Conservation (phyloP, 2,329 filamentous ascomycete genomes). For the Ophiostoma piceae region DNA sequence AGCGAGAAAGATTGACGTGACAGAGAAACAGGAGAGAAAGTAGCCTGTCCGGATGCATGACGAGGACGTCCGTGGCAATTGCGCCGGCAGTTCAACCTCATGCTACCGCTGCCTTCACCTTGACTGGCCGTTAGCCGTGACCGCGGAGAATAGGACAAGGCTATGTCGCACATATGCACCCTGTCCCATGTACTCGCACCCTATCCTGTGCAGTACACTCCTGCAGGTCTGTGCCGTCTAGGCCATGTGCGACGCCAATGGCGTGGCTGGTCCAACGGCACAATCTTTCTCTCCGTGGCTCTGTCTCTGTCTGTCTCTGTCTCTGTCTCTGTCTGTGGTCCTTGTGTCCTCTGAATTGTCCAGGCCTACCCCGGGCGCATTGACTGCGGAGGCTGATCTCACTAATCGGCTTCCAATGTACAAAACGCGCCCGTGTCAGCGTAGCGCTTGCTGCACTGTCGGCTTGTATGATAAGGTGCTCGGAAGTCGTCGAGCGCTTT, state of each 20-base stretch:
- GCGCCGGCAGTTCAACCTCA: background rate
- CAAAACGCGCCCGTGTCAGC: background rate
- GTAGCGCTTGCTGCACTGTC: background rate
- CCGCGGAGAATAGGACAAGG: conserved; percentile 4
- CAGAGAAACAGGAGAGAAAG: background rate
- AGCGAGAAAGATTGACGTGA: background rate
- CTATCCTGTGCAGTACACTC: background rate
- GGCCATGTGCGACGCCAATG: conserved; percentile 1
- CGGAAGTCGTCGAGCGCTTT: background rate
- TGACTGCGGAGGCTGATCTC: background rate
- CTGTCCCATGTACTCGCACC: background rate
- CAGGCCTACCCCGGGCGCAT: background rate
- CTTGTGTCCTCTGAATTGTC: background rate
- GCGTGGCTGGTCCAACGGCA: background rate
- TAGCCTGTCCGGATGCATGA: background rate
- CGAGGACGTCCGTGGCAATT: background rate
- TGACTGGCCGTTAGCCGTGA: background rate
- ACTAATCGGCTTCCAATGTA: background rate
- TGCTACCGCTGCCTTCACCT: background rate
- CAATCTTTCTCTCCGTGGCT: background rate
- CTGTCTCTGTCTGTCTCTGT: too few relatives aligned
- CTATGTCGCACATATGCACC: conserved; percentile 5
- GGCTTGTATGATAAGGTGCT: background rate
- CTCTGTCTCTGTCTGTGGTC: background rate
- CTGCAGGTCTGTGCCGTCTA: background rate